Percentiles rank a stretch among this genome's conserved stretches.
Evolutionary conservation across 179 eudicot genomes (phyloP).

Genomic region (Actinidia arguta): DNA sequence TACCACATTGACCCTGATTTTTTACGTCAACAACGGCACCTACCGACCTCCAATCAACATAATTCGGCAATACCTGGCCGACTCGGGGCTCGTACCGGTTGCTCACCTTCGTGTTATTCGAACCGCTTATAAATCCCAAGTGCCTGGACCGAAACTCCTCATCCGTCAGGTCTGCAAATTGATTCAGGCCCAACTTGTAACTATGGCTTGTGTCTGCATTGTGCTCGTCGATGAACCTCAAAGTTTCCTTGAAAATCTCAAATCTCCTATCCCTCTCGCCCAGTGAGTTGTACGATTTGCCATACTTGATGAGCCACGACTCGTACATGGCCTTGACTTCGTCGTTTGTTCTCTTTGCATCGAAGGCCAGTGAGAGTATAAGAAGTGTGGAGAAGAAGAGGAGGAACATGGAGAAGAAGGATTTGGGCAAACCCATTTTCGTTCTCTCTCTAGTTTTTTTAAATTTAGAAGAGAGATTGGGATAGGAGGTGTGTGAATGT

Average conservation of each 20-base stretch:
- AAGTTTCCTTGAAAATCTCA: slow-evolving; percentile 66
- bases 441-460: too few relatives aligned
- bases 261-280: slow-evolving; percentile 71
- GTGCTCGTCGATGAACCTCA: slow-evolving; percentile 60
- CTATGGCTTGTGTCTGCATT: slow-evolving; percentile 43
- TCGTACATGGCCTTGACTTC: too few relatives aligned
- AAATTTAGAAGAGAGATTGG: too few relatives aligned
- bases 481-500: too few relatives aligned
- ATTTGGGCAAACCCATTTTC: slow-evolving; percentile 20
- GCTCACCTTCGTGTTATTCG: slow-evolving; percentile 20
- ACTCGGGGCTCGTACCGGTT: slow-evolving; percentile 37
- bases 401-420: slow-evolving; percentile 3
- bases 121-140: slow-evolving; percentile 38
- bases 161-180: slow-evolving; percentile 69
- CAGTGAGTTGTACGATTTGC: slow-evolving; percentile 56
- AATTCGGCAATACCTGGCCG: slow-evolving; percentile 57
- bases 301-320: slow-evolving; percentile 46
- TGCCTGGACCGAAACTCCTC: slow-evolving; percentile 62
- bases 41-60: slow-evolving; percentile 65
- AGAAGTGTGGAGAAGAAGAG: slow-evolving; percentile 11
- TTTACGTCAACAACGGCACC: slow-evolving; percentile 64
- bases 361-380: slow-evolving; percentile 21
- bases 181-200: slow-evolving; percentile 60
- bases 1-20: slow-evolving; percentile 49
- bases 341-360: slow-evolving; percentile 39